Evolutionary conservation across 495 filamentous ascomycete species (phyloP), one percentile per base, ranked within the genome.

Genomic region (Niebla homalea): DNA sequence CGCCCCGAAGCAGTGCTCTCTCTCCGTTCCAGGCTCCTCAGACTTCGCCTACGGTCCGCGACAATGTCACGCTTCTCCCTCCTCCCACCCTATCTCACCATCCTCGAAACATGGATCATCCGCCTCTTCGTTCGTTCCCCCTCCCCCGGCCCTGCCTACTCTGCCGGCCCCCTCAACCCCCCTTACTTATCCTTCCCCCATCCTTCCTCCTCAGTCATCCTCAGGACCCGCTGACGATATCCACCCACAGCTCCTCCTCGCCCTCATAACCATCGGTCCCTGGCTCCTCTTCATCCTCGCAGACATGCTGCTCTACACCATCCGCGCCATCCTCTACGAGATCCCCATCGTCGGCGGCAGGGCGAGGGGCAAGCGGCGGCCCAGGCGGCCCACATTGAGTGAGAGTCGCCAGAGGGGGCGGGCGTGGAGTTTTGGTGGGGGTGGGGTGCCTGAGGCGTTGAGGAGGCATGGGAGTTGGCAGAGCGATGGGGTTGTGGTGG

Each of bases 31-130:
- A 32, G 14, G 14, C 14, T 12, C 29, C 1, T 1, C 10, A 32
- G 29, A 11, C 29, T 32, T 11, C 29, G 14, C 29, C 29, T 5
- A 32, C 29, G 14, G 29, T 11, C 7, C 29, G 29, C 29, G 29
- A 32, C 22, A 3, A 84, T 84, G 81, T 70, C 74, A 25, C 78
- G 74, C 70, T 81, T 80, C 56, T 84, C 79, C 8, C 74, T 85
- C 51, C 70, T 85, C 36, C 81, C 81, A 15, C 57, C 65, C 1
- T 61, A 73, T 43, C 61, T 81, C 36, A 71, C 63, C 38, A 68
- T 69, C 21, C 52, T 85, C 35, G 83, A 87, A 58, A 74, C 68
- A 46, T 86, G 82, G 81, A 62, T 73, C 14, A 72, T 70, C 20
- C 72, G 80, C 1, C 56, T 80, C 37, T 87, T 86, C 54, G 83